Base-by-base conservation (phyloP, 2,329 filamentous ascomycete genomes). In the Daldinia eschscholtzii region DNA sequence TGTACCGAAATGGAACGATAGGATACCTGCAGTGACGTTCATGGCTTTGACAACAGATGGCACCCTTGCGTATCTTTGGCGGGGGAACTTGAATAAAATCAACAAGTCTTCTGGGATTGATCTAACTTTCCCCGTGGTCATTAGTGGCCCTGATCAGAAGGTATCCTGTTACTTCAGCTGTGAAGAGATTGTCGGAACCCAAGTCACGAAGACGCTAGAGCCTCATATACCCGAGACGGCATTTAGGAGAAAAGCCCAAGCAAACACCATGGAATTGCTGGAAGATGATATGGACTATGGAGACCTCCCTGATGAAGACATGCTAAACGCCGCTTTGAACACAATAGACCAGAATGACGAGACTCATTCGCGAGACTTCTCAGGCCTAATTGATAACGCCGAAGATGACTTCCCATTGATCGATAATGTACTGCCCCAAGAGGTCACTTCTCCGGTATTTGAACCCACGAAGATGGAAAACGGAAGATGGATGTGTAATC, bases 141-240 rank as follows among this genome's bases (percentile, higher is more conserved):
- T 93, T 20, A 85, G 79, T 1, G 81, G 81, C 4, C 77, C 83
- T 0, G 85, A 87, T 18, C 87, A 91, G 64, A 81, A 84, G 2
- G 86, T 96, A 37, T 85, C 85, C 26, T 93, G 89, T 67, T 88
- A 90, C 76, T 84, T 94, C 56, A 92, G 93, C 78, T 98, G 94
- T 72, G 95, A 98, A 80, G 91, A 93, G 48, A 91, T 98, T 74
- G 93, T 90, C 2, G 89, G 89, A 1, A 90, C 88, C 0, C 77
- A 82, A 35, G 77, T 85, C 13, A 63, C 42, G 18, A 69, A 71
- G 20, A 68, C 58, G 6, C 26, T 78, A 26, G 65, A 72, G 46
- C 76, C 74, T 15, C 69, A 79, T 37, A 74, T 82, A 60, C 78
- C 79, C 5, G 68, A 72, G 13, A 78, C 75, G 4, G 78, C 75